A percentile compares a stretch with the other conserved stretches of the same genome.
Evolutionary conservation across 169 alveolate species (phyloP).

Genomic region (Amoebophrya sp.): DNA sequence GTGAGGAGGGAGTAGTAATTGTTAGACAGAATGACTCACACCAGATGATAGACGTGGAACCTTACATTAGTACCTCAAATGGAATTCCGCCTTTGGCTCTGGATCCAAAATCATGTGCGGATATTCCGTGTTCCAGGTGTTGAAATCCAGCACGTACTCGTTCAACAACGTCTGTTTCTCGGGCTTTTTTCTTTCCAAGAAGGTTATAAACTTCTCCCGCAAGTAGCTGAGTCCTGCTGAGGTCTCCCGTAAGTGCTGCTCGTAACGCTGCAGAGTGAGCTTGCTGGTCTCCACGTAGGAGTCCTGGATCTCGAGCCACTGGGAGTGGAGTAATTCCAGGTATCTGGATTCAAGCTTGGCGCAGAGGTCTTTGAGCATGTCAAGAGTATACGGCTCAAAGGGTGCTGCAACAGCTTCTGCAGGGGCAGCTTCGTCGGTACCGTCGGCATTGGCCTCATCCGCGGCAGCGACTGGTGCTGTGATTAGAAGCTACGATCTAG

Average conservation of each 20-base stretch:
- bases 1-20: too few relatives aligned
- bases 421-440: too few relatives aligned
- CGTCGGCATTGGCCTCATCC: too few relatives aligned
- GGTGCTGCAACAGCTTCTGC: too few relatives aligned
- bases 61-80: too few relatives aligned
- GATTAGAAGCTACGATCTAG: too few relatives aligned
- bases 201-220: background rate
- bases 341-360: background rate
- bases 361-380: too few relatives aligned
- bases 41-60: too few relatives aligned
- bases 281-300: background rate
- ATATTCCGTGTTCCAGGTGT: background rate
- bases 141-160: background rate
- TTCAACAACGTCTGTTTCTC: background rate
- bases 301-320: background rate
- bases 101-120: background rate
- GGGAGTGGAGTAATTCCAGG: background rate
- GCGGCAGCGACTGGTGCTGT: too few relatives aligned
- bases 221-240: background rate
- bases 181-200: background rate
- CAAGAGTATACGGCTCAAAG: too few relatives aligned
- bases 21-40: too few relatives aligned
- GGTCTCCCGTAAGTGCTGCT: background rate
- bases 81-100: background rate
- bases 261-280: background rate